Percentiles rank a stretch among this genome's conserved stretches.
Evolutionary conservation across 129 eudicot genomes (phyloP).

Genomic region (Pulicaria dysenterica): DNA sequence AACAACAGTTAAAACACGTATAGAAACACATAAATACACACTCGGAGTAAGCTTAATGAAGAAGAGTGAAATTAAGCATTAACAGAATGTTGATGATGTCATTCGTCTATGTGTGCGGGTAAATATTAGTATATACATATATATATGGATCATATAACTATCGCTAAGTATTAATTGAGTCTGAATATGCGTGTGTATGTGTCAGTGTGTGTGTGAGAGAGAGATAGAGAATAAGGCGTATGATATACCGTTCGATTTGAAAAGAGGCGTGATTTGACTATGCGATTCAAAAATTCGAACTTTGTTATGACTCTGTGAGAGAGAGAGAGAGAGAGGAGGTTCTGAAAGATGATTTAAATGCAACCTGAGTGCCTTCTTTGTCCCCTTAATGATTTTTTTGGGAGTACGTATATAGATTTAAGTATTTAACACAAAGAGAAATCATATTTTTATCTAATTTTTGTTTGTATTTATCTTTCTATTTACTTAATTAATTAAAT

Average conservation of each 20-base stretch:
- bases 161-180: constrained; percentile 9
- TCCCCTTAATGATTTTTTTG: too few species aligned
- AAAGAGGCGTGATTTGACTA: constrained; percentile 1
- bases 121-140: constrained; percentile 3
- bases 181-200: constrained; percentile 16
- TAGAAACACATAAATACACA: too few species aligned
- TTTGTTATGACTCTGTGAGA: constrained; percentile 19
- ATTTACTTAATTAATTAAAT: too few species aligned
- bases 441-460: too few species aligned
- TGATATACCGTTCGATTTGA: constrained; percentile 16
- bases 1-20: not conserved
- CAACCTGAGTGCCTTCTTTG: constrained; percentile 36
- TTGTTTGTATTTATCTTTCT: too few species aligned
- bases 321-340: constrained; percentile 12
- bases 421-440: too few species aligned
- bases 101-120: constrained; percentile 25
- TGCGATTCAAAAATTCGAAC: constrained; percentile 23
- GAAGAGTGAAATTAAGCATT: too few species aligned
- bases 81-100: constrained; percentile 30
- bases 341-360: constrained; percentile 36
- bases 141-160: not conserved
- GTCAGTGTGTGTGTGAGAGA: too few species aligned
- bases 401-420: too few species aligned
- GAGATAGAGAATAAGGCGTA: not conserved
- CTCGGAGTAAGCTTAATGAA: constrained; percentile 20